Percentiles rank a stretch among this genome's conserved stretches.
Evolutionary conservation across 768 basidiomycete genomes (phyloP).

Genomic region (Mycena vitilis): DNA sequence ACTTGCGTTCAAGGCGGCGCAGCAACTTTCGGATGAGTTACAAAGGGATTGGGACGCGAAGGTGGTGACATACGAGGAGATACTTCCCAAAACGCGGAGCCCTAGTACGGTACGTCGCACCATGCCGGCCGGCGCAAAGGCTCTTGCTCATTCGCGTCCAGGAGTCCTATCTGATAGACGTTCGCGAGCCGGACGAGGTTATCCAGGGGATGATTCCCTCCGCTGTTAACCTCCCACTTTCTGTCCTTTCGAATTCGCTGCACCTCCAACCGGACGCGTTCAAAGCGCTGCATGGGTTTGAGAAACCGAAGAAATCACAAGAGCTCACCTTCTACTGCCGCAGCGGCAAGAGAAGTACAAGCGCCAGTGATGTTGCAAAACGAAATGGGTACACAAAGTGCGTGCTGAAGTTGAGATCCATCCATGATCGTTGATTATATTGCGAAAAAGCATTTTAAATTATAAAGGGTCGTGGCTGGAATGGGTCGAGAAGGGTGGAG

Average conservation of each 20-base stretch:
- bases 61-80: constrained; percentile 79
- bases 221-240: constrained; percentile 89
- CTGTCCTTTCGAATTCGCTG: constrained; percentile 76
- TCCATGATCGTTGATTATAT: constrained; percentile 2
- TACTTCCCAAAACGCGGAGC: constrained; percentile 82
- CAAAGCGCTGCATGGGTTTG: constrained; percentile 73
- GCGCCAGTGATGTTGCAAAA: constrained; percentile 85
- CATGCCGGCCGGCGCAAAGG: not conserved
- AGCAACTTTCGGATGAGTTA: constrained; percentile 52
- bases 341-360: constrained; percentile 85
- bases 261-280: constrained; percentile 68
- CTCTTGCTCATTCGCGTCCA: constrained; percentile 41
- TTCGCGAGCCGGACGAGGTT: constrained; percentile 94
- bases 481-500: constrained; percentile 72
- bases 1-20: constrained; percentile 46
- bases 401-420: constrained; percentile 39
- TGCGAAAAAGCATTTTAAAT: constrained; percentile 64
- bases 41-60: constrained; percentile 84
- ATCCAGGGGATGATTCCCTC: constrained; percentile 94
- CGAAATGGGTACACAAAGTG: constrained; percentile 87
- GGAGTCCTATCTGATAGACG: constrained; percentile 85
- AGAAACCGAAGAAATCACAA: constrained; percentile 76
- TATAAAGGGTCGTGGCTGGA: constrained; percentile 92
- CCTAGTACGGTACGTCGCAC: constrained; percentile 68
- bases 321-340: constrained; percentile 92